Percentiles rank a stretch among this genome's conserved stretches.
phyloP scores from a whole-genome alignment of 2,329 filamentous ascomycete genomes.

The Ceratocystis harringtonii region DNA sequence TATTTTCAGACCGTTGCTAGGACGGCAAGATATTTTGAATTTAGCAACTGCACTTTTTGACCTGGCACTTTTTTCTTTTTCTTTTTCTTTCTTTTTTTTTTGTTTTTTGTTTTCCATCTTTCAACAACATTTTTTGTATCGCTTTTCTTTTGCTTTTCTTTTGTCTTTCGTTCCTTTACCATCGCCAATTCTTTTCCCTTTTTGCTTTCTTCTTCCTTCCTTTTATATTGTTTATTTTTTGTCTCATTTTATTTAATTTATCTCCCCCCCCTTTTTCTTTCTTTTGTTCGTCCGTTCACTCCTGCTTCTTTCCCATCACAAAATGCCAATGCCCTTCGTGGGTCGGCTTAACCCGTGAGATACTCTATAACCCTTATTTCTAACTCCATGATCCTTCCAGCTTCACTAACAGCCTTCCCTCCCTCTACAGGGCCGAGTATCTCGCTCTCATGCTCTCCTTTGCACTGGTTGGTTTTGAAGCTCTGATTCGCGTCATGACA shows the following conservation, averaged over 20 bases:
- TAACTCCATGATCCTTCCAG: slow-evolving; percentile 16
- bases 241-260: slow-evolving; percentile 13
- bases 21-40: neutral
- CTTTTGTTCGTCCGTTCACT: neutral
- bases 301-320: slow-evolving; percentile 17
- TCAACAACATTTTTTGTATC: slow-evolving; percentile 17
- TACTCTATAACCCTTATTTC: slow-evolving; percentile 9
- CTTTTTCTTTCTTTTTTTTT: slow-evolving; percentile 9
- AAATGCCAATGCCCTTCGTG: slow-evolving; percentile 41
- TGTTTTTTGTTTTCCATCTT: slow-evolving; percentile 16
- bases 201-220: slow-evolving; percentile 7
- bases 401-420: slow-evolving; percentile 1
- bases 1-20: neutral
- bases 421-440: slow-evolving; percentile 56
- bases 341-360: slow-evolving; percentile 39
- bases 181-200: neutral
- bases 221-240: slow-evolving; percentile 13
- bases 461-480: slow-evolving; percentile 66
- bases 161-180: slow-evolving; percentile 8
- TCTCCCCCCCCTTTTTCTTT: neutral
- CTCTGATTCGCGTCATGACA: slow-evolving; percentile 69
- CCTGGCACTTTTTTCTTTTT: neutral
- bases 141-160: neutral
- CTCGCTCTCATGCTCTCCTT: slow-evolving; percentile 74
- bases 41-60: neutral